Evolutionary conservation across 768 basidiomycete genomes (phyloP), one percentile per base, ranked within the genome.

Genomic region (Russula olivacea): DNA sequence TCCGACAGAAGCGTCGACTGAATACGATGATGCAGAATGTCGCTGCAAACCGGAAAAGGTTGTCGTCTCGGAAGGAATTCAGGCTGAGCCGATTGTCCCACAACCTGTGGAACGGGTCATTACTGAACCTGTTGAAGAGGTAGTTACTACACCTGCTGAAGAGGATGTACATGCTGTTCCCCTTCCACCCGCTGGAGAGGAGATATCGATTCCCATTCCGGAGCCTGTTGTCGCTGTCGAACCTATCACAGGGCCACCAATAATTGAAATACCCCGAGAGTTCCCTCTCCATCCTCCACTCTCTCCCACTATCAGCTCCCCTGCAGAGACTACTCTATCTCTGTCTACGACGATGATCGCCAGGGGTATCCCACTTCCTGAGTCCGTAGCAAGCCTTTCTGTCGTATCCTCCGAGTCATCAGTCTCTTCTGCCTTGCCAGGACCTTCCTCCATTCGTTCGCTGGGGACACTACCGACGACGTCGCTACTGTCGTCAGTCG

Each of bases 11-110:
- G 63, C 71, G 6, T 73, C 76, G 25, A 79, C 80, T 8, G 82
- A 82, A 41, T 78, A 78, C 52, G 71, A 79, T 21, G 80, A 79
- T 1, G 83, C 82, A 4, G 79, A 80, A 49, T 75, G 74, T 61
- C 67, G 66, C 23, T 75, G 74, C 63, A 58, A 53, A 21, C 62
- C 32, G 47, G 61, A 61, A 32, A 57, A 38, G 19, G 34, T 15
- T 21, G 21, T 47, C 55, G 28, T 63, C 38, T 64, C 63, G 11
- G 63, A 64, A 50, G 63, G 47, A 15, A 45, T 40, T 55, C 58
- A 58, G 19, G 59, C 32, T 34, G 73, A 73, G 5, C 74, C 77
- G 19, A n/a, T 47, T 7, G 32, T 45, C 14, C 21, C 21, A 12
- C 19, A n/a, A 17, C n/a, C n/a, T 14, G 41, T 45, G 30, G 38